Evolutionary conservation across 2,329 filamentous ascomycete species (phyloP), one percentile per base, ranked within the genome.

Genomic region (Chaetomium strumarium): DNA sequence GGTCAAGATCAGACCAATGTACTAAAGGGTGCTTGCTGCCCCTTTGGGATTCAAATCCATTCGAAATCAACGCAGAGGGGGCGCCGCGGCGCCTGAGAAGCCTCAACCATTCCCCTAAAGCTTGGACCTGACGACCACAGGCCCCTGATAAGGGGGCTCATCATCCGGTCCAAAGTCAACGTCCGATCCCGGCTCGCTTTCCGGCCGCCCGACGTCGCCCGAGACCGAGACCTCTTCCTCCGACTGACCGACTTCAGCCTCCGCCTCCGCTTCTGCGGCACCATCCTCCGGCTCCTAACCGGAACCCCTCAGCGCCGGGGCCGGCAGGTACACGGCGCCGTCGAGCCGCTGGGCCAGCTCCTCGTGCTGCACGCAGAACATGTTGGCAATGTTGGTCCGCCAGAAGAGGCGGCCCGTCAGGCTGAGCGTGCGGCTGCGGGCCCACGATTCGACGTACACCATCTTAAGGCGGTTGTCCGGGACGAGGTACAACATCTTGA

Each of bases 381-480:
- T 72, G 68, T 95, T 88, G 44, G 87, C 87, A 38, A 95, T 70
- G 42, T 75, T 71, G 2, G 73, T 73, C 58, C 74, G 72, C 53
- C 85, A 70, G 52, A 99, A 73, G 36, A 97, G 71, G 65, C 81
- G 85, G 0, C 92, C 93, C 36, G 89, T 95, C 54, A 96, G 68
- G 71, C 92, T 97, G 58, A 97, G 70, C 12, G 81, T 85, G 59
- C 79, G 84, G 14, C 95, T 88, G 14, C 93, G 79, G 2, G 93
- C 92, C 85, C 91, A 96, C 17, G 88, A 93, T 74, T 99, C 93
- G 29, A 96, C 80, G 67, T 93, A 99, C 13, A 97, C 75, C 10
- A 87, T 84, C 57, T 83, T 81, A 72, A 92, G 84, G 58, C 78
- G 78, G 29, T 75, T 70, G 17, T 73, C 66, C 0, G 76, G 76